A percentile compares a stretch with the other conserved stretches of the same genome.
Conservation (phyloP, 306 rosid genomes). For the Malus sieversii region DNA sequence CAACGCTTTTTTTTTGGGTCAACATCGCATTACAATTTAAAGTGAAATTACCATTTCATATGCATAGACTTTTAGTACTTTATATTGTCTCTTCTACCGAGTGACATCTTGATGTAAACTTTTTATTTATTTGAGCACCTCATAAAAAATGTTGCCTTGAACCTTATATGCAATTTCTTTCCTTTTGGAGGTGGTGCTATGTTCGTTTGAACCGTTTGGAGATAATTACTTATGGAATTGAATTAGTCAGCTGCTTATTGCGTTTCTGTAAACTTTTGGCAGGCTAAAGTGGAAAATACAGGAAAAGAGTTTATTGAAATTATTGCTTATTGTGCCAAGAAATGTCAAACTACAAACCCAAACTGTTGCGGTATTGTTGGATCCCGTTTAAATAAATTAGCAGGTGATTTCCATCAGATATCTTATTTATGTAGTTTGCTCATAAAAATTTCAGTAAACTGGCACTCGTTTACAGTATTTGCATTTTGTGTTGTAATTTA, state of each 20-base stretch:
- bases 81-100: not conserved
- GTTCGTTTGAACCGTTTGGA: conserved; percentile 1
- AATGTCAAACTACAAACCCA: conserved; percentile 48
- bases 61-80: not conserved
- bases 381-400: too few species aligned
- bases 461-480: too few species aligned
- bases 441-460: too few species aligned
- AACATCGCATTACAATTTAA: too few species aligned
- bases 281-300: conserved; percentile 44
- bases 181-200: too few species aligned
- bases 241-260: not conserved
- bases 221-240: not conserved
- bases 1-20: too few species aligned
- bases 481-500: too few species aligned
- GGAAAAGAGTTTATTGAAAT: conserved; percentile 65
- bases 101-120: not conserved
- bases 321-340: conserved; percentile 59
- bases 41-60: not conserved
- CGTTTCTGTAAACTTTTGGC: conserved; percentile 5
- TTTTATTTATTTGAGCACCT: not conserved
- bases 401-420: too few species aligned
- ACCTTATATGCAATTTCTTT: not conserved
- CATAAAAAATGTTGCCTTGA: not conserved
- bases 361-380: conserved; percentile 43
- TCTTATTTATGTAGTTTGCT: too few species aligned